phyloP scores from a whole-genome alignment of 1,284 basidiomycete genomes.

The Trametes hirsuta region DNA sequence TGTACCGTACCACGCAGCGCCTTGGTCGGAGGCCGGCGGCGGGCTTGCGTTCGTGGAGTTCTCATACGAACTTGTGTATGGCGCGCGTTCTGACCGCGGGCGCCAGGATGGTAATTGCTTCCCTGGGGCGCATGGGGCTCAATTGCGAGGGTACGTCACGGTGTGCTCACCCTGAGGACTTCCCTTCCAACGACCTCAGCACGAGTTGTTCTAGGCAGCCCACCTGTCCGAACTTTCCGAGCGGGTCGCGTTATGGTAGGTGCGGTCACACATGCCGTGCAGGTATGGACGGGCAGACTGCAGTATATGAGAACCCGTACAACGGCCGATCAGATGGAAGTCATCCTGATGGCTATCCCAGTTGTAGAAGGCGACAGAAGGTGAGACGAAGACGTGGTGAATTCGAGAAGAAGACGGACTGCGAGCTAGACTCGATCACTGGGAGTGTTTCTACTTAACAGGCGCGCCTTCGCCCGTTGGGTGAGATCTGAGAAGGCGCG shows the following conservation, averaged over 20 bases:
- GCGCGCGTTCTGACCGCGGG: constrained; percentile 11
- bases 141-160: constrained; percentile 20
- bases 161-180: constrained; percentile 10
- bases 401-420: constrained; percentile 14
- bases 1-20: constrained; percentile 20
- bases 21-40: constrained; percentile 17
- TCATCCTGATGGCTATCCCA: constrained; percentile 21
- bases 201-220: constrained; percentile 26
- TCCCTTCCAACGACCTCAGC: constrained; percentile 16
- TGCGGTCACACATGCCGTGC: constrained; percentile 10
- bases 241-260: constrained; percentile 3
- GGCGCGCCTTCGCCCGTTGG: no score
- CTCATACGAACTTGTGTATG: constrained; percentile 11
- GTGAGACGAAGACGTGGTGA: no score
- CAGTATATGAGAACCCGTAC: constrained; percentile 2
- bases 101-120: constrained; percentile 15
- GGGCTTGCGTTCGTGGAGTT: constrained; percentile 7
- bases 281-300: background rate
- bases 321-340: constrained; percentile 26
- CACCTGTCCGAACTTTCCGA: constrained; percentile 13
- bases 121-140: constrained; percentile 11
- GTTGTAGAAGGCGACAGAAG: background rate
- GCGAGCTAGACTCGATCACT: constrained; percentile 13
- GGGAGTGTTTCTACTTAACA: no score
- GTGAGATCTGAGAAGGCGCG: no score